phyloP scores from a whole-genome alignment of 176 grass and related monocot species.

The Avena insularis region DNA sequence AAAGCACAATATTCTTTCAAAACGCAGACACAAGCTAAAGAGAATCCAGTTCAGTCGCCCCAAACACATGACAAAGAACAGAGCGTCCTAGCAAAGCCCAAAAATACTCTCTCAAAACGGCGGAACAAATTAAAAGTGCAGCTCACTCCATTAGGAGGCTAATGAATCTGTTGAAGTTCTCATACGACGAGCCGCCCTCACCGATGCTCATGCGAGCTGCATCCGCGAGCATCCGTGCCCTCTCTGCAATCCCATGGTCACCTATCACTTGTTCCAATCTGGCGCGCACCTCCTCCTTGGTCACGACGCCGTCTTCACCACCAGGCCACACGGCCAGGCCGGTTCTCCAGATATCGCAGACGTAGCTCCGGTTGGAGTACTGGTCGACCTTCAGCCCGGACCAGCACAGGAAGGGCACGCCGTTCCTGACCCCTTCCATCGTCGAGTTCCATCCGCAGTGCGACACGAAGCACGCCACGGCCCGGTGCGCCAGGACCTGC shows the following conservation, averaged over 20 bases:
- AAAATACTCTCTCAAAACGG: too few species aligned
- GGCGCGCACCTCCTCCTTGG: conserved; percentile 37
- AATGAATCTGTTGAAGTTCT: conserved; percentile 46
- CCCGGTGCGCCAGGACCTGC: conserved; percentile 37
- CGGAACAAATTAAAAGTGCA: not conserved
- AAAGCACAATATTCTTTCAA: too few species aligned
- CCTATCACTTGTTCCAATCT: conserved; percentile 39
- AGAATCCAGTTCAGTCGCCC: too few species aligned
- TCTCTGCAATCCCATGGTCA: conserved; percentile 40
- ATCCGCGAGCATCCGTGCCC: conserved; percentile 34
- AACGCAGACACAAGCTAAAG: too few species aligned
- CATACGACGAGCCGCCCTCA: conserved; percentile 38
- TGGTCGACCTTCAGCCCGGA: not conserved
- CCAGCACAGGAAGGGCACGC: conserved; percentile 53
- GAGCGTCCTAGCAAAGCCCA: too few species aligned
- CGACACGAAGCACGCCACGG: conserved; percentile 53
- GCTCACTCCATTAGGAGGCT: not conserved
- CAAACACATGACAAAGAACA: too few species aligned
- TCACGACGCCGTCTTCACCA: conserved; percentile 36
- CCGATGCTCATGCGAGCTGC: conserved; percentile 16
- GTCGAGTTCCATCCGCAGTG: conserved; percentile 65
- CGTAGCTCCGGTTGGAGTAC: not conserved
- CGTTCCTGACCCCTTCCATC: conserved; percentile 42
- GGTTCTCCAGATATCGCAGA: not conserved
- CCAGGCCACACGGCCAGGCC: conserved; percentile 12